These are phyloP conservation scores for Lactifluus subvellereus DNA, from an alignment of 768 basidiomycete genomes.

Conservation along the genomic window DNA sequence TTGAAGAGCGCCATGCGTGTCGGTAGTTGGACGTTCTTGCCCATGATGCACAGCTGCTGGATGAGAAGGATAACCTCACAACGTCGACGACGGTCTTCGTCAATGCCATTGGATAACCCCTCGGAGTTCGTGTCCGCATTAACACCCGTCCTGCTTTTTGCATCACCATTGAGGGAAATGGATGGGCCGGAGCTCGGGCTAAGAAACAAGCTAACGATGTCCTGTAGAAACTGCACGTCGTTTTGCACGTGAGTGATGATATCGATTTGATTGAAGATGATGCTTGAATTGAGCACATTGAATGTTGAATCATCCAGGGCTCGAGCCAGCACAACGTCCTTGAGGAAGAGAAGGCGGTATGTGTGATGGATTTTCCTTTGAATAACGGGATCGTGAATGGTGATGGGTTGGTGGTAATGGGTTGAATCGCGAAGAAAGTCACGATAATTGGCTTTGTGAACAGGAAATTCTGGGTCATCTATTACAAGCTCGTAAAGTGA, in stretches of 20 bases:
- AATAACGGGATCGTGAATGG: slow-evolving; percentile 67
- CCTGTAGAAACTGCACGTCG: slow-evolving; percentile 67
- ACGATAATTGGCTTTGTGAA: slow-evolving; percentile 95
- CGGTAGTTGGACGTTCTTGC: slow-evolving; percentile 91
- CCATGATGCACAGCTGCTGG: slow-evolving; percentile 91
- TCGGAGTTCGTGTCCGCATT: slow-evolving; percentile 26
- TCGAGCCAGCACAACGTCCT: slow-evolving; percentile 95
- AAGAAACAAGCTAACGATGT: slow-evolving; percentile 72
- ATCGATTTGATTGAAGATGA: slow-evolving; percentile 99
- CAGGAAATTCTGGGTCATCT: slow-evolving; percentile 98
- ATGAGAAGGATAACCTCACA: slow-evolving; percentile 81
- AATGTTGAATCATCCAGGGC: slow-evolving; percentile 95
- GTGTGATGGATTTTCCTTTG: slow-evolving; percentile 93
- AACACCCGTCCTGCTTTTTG: slow-evolving; percentile 24
- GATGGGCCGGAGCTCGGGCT: slow-evolving; percentile 27
- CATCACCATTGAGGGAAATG: slow-evolving; percentile 26
- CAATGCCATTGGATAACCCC: slow-evolving; percentile 18
- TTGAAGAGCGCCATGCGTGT: slow-evolving; percentile 83
- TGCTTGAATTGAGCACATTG: slow-evolving; percentile 93
- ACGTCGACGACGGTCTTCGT: slow-evolving; percentile 40
- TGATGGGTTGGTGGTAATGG: slow-evolving; percentile 86
- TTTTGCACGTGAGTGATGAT: slow-evolving; percentile 87
- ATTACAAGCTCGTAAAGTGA: slow-evolving; percentile 20
- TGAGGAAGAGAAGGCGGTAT: slow-evolving; percentile 94
- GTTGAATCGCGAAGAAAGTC: slow-evolving; percentile 80